These are phyloP conservation scores for Brassica rapa DNA, from an alignment of 345 rosid genomes.

Conservation along the genomic window DNA sequence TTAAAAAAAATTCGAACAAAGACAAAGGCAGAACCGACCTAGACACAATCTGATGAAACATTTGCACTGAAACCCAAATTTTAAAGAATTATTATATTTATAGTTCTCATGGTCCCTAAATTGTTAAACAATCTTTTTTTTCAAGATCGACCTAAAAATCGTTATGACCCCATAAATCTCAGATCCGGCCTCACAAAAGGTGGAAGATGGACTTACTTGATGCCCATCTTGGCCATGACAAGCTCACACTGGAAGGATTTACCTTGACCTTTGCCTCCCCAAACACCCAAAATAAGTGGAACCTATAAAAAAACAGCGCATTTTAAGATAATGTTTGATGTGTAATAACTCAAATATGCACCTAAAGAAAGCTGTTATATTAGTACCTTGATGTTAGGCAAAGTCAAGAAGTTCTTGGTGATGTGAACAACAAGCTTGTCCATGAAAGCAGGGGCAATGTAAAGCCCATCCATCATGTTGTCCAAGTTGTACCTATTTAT, in stretches of 20 bases:
- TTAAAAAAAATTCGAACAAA: not conserved
- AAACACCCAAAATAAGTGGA: slow-evolving; percentile 94
- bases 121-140: not conserved
- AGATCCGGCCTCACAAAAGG: not conserved
- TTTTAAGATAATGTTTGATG: slow-evolving; percentile 21
- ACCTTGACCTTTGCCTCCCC: slow-evolving; percentile 99
- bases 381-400: slow-evolving; percentile 91
- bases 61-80: too few relatives aligned
- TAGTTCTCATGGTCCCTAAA: not conserved
- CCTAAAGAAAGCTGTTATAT: not conserved
- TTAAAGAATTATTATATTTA: too few relatives aligned
- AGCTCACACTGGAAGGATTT: slow-evolving; percentile 99
- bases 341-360: slow-evolving; percentile 3
- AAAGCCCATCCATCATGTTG: slow-evolving; percentile 81
- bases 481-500: slow-evolving; percentile 65
- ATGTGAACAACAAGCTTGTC: slow-evolving; percentile 97
- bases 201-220: slow-evolving; percentile 59
- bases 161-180: not conserved
- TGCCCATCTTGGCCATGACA: slow-evolving; percentile 98
- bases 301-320: slow-evolving; percentile 43
- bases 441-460: slow-evolving; percentile 98
- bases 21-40: too few relatives aligned
- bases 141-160: not conserved
- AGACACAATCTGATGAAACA: too few relatives aligned
- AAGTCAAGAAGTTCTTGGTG: slow-evolving; percentile 88